Conservation (phyloP, 305 asterid species). For the Fraxinus baroniana region DNA sequence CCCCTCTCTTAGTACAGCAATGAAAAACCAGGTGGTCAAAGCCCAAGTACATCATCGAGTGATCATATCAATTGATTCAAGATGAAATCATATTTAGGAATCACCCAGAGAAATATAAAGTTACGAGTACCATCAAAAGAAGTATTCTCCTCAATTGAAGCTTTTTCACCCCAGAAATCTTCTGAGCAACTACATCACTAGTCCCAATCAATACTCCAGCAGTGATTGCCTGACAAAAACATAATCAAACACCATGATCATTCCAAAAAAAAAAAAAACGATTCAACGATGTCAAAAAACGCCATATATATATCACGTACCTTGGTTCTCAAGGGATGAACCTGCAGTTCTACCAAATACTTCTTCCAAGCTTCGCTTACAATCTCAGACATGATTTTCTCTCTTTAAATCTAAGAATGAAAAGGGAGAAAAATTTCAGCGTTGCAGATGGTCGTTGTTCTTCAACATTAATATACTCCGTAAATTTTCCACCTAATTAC, state of each 20-base stretch:
- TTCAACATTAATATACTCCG: not conserved
- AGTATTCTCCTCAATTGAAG: conserved; percentile 30
- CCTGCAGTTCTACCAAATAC: conserved; percentile 26
- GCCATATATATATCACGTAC: not conserved
- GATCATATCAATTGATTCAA: not conserved
- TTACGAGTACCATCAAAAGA: conserved; percentile 27
- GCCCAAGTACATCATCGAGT: not conserved
- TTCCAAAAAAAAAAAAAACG: not conserved
- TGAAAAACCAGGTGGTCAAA: not conserved
- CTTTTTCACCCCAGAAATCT: conserved; percentile 32
- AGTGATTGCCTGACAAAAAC: conserved; percentile 27
- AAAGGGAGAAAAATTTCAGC: not conserved
- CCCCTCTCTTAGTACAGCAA: not conserved
- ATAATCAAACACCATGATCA: not conserved
- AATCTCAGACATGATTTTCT: conserved; percentile 29
- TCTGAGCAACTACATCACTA: conserved; percentile 39
- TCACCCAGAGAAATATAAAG: not conserved
- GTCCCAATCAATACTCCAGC: conserved; percentile 36
- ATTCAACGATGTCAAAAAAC: not conserved
- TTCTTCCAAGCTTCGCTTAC: conserved; percentile 30
- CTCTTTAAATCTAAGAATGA: not conserved
- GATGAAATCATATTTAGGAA: not conserved
- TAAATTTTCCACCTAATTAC: not conserved
- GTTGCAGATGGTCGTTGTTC: not conserved
- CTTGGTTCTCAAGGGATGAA: conserved; percentile 37